These are phyloP conservation scores for Boletus subcaerulescens DNA, from an alignment of 768 basidiomycete species.

Conservation along the genomic window DNA sequence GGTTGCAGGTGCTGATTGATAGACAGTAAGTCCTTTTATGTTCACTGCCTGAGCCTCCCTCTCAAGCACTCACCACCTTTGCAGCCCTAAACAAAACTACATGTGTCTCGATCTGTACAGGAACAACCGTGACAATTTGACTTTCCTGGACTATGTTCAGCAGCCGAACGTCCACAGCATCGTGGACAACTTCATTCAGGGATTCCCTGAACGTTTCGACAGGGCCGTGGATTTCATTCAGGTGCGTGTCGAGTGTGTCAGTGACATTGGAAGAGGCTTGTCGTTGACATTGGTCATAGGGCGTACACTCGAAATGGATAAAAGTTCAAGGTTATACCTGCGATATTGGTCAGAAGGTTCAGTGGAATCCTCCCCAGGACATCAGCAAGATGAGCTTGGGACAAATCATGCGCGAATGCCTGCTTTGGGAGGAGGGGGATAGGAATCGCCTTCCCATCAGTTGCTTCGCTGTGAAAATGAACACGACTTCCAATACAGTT, in stretches of 20 bases:
- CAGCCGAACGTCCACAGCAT: neutral
- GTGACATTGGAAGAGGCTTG: neutral
- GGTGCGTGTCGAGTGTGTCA: neutral
- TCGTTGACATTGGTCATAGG: neutral
- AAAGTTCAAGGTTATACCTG: neutral
- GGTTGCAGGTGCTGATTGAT: neutral
- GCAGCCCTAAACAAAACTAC: neutral
- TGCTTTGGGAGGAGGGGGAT: neutral
- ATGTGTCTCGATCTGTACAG: neutral
- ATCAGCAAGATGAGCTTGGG: neutral
- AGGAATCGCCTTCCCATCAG: neutral
- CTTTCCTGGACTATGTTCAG: neutral
- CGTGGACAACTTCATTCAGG: too few species aligned
- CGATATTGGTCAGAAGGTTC: neutral
- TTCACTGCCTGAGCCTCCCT: neutral
- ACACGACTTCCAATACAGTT: neutral
- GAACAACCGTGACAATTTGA: neutral
- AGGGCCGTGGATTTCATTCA: neutral
- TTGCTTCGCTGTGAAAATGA: neutral
- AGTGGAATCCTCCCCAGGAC: neutral
- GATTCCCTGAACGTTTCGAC: neutral
- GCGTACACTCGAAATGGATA: neutral
- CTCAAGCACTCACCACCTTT: neutral
- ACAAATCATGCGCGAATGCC: neutral
- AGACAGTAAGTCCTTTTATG: neutral